These are phyloP conservation scores for Coemansia sp. DNA, from an alignment of 192 early-diverging fungal genomes.

Conservation along the genomic window DNA sequence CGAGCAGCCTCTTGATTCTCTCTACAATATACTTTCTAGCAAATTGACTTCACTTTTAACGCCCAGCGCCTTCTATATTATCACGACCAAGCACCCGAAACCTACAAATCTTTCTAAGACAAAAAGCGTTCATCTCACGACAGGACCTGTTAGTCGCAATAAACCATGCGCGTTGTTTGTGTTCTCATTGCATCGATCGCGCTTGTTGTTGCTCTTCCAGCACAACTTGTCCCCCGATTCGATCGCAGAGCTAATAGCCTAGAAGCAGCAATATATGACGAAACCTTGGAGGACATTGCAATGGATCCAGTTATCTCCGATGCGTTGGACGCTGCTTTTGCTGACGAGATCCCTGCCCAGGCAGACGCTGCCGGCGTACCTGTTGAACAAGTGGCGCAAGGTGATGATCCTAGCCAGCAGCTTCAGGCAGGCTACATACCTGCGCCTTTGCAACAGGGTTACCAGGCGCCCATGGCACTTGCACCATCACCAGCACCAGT, in stretches of 20 bases:
- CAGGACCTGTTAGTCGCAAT: neutral
- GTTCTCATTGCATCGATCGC: slow-evolving; percentile 27
- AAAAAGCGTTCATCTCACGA: neutral
- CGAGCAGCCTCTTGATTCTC: neutral
- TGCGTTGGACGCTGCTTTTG: slow-evolving; percentile 12
- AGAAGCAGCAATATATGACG: slow-evolving; percentile 33
- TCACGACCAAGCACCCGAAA: too few relatives aligned
- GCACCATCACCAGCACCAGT: neutral
- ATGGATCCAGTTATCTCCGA: slow-evolving; percentile 27
- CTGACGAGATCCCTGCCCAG: slow-evolving; percentile 1
- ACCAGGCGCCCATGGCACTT: neutral
- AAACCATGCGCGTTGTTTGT: slow-evolving; percentile 26
- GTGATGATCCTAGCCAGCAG: neutral
- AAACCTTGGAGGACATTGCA: slow-evolving; percentile 18
- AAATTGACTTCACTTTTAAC: neutral
- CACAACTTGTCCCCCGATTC: slow-evolving; percentile 13
- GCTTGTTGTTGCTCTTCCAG: slow-evolving; percentile 24
- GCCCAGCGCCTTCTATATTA: neutral
- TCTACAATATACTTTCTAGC: neutral
- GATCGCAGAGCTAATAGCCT: slow-evolving; percentile 15
- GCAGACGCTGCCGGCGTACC: neutral
- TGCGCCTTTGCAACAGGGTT: neutral
- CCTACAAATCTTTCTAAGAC: neutral
- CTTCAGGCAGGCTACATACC: neutral
- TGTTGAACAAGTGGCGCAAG: neutral